Conservation (phyloP, 1,284 basidiomycete genomes). For the Papiliotrema flavescens region DNA sequence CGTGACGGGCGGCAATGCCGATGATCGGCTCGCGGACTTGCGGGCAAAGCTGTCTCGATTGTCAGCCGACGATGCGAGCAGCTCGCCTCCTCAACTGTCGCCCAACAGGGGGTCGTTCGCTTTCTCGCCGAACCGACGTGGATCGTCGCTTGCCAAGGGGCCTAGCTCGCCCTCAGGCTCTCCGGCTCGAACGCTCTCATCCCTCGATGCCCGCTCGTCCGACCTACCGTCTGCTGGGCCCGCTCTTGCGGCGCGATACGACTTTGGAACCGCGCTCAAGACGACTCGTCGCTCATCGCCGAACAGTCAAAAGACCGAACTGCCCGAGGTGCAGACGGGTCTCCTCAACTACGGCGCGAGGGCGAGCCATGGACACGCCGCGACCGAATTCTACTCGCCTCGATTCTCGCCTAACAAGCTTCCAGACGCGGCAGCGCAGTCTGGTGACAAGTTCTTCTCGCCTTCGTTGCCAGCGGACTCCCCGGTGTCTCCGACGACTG, state of each 20-base stretch:
- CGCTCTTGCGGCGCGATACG: slow-evolving; percentile 50
- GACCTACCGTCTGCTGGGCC: slow-evolving; percentile 21
- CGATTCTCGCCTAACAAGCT: slow-evolving; percentile 13
- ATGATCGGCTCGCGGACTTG: slow-evolving; percentile 49
- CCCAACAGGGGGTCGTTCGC: slow-evolving; percentile 6
- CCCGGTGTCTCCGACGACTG: background rate
- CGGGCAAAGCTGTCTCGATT: slow-evolving; percentile 52
- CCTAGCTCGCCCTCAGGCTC: slow-evolving; percentile 9
- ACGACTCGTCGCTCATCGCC: slow-evolving; percentile 31
- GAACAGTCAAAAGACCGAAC: slow-evolving; percentile 9
- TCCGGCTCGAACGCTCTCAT: slow-evolving; percentile 4
- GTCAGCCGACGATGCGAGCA: slow-evolving; percentile 48
- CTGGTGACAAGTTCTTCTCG: background rate
- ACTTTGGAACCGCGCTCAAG: slow-evolving; percentile 54
- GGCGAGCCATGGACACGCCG: slow-evolving; percentile 19
- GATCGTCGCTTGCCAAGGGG: background rate
- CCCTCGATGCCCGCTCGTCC: background rate
- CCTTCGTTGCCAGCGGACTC: background rate
- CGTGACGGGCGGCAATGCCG: slow-evolving; percentile 41
- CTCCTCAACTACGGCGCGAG: slow-evolving; percentile 17
- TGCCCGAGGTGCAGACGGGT: slow-evolving; percentile 33
- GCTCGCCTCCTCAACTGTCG: slow-evolving; percentile 14
- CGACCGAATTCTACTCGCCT: slow-evolving; percentile 44
- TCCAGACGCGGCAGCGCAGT: background rate
- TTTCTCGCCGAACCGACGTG: background rate